Conservation (phyloP, 2,329 filamentous ascomycete species). For the Penicillium polonicum region DNA sequence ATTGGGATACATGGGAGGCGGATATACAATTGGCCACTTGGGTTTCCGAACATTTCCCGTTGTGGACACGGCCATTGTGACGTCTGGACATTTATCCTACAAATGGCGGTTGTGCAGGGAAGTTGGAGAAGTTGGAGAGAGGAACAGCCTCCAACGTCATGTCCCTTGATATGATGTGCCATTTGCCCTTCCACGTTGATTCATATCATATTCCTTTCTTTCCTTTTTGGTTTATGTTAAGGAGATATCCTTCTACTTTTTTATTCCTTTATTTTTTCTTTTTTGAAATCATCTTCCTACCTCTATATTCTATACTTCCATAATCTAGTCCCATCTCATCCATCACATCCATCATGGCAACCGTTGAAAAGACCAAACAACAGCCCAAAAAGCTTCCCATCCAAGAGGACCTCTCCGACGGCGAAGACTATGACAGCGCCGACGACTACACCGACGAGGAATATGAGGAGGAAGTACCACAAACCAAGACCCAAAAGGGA, state of each 20-base stretch:
- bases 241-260: neutral
- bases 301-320: neutral
- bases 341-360: conserved; percentile 26
- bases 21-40: neutral
- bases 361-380: conserved; percentile 31
- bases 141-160: conserved; percentile 27
- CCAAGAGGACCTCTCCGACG: conserved; percentile 29
- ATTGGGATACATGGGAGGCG: neutral
- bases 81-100: neutral
- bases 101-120: conserved; percentile 16
- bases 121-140: neutral
- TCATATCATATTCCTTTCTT: conserved; percentile 17
- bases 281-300: neutral
- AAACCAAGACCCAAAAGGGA: conserved; percentile 13
- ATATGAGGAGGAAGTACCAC: conserved; percentile 14
- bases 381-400: conserved; percentile 27
- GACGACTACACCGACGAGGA: conserved; percentile 33
- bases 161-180: neutral
- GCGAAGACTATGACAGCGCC: conserved; percentile 31
- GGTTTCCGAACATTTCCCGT: neutral
- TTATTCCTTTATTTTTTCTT: neutral
- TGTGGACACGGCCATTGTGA: conserved; percentile 11
- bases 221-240: conserved; percentile 6
- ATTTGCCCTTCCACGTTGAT: neutral
- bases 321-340: neutral